phyloP scores from a whole-genome alignment of 1,139 yeast species.

The Nakaseomyces sp. region DNA sequence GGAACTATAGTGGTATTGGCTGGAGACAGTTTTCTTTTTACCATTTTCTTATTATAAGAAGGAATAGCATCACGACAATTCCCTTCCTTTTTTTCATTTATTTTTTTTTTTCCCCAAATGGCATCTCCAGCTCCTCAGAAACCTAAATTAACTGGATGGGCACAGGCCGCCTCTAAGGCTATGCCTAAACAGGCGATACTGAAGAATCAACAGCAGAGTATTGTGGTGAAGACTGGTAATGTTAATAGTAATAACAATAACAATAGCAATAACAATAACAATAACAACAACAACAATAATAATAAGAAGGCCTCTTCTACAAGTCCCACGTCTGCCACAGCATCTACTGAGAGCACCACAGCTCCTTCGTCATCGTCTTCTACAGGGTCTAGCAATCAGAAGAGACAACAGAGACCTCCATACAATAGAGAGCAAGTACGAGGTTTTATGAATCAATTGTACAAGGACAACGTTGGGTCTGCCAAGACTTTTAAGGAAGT shows the following conservation, averaged over 20 bases:
- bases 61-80: too few relatives aligned
- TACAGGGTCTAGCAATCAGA: slow-evolving; percentile 6
- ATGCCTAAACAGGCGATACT: slow-evolving; percentile 12
- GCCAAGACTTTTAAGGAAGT: slow-evolving; percentile 4
- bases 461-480: slow-evolving; percentile 12
- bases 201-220: not conserved
- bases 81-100: too few relatives aligned
- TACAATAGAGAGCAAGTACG: slow-evolving; percentile 26
- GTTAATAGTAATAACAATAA: not conserved
- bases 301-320: not conserved
- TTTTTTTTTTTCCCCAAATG: too few relatives aligned
- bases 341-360: not conserved
- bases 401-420: slow-evolving; percentile 17
- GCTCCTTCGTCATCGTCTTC: not conserved
- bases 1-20: too few relatives aligned
- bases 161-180: slow-evolving; percentile 29
- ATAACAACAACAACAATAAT: not conserved
- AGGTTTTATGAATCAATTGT: slow-evolving; percentile 19
- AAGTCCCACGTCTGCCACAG: not conserved
- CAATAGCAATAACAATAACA: not conserved
- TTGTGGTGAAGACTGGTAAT: not conserved
- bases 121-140: slow-evolving; percentile 11
- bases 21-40: too few relatives aligned
- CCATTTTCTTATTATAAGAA: too few relatives aligned
- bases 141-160: slow-evolving; percentile 29